Evolutionary conservation across 345 rosid genomes (phyloP).

Genomic region (Stellera chamaejasme): DNA sequence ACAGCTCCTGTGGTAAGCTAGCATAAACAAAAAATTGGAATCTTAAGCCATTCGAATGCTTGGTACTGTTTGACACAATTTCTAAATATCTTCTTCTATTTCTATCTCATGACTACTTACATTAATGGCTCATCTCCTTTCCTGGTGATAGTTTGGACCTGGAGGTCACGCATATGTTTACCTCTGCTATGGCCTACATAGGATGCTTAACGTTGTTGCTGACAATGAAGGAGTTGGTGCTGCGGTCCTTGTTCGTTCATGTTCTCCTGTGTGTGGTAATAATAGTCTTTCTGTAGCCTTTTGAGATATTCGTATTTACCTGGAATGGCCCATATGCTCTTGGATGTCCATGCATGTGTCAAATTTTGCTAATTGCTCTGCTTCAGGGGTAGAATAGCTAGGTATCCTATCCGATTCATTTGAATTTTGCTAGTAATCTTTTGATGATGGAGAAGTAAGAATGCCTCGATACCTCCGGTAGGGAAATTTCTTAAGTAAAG

Average conservation of each 20-base stretch:
- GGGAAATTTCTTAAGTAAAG: too few relatives aligned
- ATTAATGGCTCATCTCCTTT: background rate
- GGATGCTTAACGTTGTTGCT: slow-evolving; percentile 90
- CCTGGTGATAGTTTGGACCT: slow-evolving; percentile 68
- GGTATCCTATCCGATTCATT: too few relatives aligned
- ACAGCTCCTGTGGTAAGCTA: slow-evolving; percentile 77
- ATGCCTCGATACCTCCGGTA: too few relatives aligned
- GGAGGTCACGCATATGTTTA: slow-evolving; percentile 96
- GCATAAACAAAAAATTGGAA: background rate
- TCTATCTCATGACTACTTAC: background rate
- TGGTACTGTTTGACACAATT: background rate
- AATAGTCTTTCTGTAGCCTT: slow-evolving; percentile 7
- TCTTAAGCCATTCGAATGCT: background rate
- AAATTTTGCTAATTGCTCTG: background rate
- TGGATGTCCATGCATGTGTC: background rate
- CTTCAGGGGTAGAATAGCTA: too few relatives aligned
- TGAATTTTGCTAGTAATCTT: too few relatives aligned
- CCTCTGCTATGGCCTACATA: slow-evolving; percentile 88
- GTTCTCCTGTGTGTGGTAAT: slow-evolving; percentile 86
- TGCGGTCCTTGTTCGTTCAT: slow-evolving; percentile 74
- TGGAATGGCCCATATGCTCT: background rate
- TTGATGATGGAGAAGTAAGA: too few relatives aligned
- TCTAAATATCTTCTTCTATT: background rate
- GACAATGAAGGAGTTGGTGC: slow-evolving; percentile 91
- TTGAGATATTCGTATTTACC: background rate